phyloP scores from a whole-genome alignment of 495 filamentous ascomycete genomes.

The Aspergillus asperescens region DNA sequence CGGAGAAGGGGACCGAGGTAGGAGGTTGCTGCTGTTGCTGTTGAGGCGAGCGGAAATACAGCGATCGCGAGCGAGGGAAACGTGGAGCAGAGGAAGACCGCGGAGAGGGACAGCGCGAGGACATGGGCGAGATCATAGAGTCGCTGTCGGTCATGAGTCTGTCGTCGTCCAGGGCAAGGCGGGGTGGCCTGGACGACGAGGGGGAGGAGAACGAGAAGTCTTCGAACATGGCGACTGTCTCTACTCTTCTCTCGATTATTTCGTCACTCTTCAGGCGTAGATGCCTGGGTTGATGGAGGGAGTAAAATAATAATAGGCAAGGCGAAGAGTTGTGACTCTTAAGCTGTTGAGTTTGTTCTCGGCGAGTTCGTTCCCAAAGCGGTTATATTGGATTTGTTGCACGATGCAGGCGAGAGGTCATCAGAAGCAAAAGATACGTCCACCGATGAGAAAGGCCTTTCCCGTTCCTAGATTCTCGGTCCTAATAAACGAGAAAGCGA shows the following conservation, averaged over 20 bases:
- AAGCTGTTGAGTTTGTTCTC: background rate
- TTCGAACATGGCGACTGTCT: constrained; percentile 38
- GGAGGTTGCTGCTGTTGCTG: constrained; percentile 23
- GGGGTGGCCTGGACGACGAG: constrained; percentile 30
- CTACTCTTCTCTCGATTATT: too few species aligned
- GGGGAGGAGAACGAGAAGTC: constrained; percentile 45
- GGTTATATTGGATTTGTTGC: constrained; percentile 8
- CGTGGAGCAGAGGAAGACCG: constrained; percentile 29
- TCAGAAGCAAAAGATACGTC: background rate
- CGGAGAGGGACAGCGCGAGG: constrained; percentile 46
- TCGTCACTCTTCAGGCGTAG: background rate
- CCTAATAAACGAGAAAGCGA: background rate
- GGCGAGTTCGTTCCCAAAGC: constrained; percentile 3
- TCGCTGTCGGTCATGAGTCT: constrained; percentile 17
- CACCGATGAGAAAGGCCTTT: background rate
- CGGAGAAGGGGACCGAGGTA: constrained; percentile 40
- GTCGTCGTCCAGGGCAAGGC: constrained; percentile 34
- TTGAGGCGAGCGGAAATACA: constrained; percentile 33
- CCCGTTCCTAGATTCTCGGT: background rate
- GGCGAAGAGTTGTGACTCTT: background rate
- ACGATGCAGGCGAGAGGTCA: background rate
- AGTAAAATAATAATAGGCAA: background rate
- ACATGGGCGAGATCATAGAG: constrained; percentile 40
- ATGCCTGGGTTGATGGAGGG: background rate
- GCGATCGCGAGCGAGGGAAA: constrained; percentile 32